Evolutionary conservation across 495 filamentous ascomycete genomes (phyloP).

Genomic region (Trichocladium uniseriatum): DNA sequence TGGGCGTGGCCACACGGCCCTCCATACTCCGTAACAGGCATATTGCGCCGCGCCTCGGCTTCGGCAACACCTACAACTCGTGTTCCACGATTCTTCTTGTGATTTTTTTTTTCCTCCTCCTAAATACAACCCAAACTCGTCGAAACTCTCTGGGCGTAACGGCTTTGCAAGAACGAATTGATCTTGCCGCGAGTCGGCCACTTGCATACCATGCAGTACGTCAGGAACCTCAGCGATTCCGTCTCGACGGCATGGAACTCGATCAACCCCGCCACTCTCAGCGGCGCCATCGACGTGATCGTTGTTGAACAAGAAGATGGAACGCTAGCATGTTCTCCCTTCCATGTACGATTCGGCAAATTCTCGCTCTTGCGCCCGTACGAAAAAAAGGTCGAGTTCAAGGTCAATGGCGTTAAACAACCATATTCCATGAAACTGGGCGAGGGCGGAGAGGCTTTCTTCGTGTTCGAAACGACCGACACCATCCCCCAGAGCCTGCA

Average conservation of each 20-base stretch:
- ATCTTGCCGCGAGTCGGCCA: background rate
- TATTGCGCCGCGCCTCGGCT: background rate
- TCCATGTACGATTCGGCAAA: slow-evolving; percentile 98
- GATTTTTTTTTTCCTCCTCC: background rate
- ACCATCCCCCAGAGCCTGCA: slow-evolving; percentile 82
- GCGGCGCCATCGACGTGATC: slow-evolving; percentile 97
- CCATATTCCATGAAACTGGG: slow-evolving; percentile 97
- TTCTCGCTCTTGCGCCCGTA: slow-evolving; percentile 91
- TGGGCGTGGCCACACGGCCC: slow-evolving; percentile 4
- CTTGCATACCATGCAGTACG: slow-evolving; percentile 76
- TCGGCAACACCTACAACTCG: background rate
- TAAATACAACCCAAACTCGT: background rate
- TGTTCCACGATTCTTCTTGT: too few species aligned
- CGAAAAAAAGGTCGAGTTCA: slow-evolving; percentile 99
- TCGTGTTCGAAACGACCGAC: slow-evolving; percentile 91
- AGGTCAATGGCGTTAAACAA: slow-evolving; percentile 84
- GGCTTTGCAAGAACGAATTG: background rate
- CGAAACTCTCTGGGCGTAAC: background rate
- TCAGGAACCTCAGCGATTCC: slow-evolving; percentile 87
- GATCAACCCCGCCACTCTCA: slow-evolving; percentile 95
- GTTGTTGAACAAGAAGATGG: slow-evolving; percentile 97
- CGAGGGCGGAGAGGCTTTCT: slow-evolving; percentile 96
- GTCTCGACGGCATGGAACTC: slow-evolving; percentile 99
- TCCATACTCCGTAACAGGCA: background rate
- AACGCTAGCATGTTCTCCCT: slow-evolving; percentile 78